Evolutionary conservation across 176 grass and related monocot species (phyloP), one percentile per base, ranked within the genome.

Genomic region (Secale cereale): DNA sequence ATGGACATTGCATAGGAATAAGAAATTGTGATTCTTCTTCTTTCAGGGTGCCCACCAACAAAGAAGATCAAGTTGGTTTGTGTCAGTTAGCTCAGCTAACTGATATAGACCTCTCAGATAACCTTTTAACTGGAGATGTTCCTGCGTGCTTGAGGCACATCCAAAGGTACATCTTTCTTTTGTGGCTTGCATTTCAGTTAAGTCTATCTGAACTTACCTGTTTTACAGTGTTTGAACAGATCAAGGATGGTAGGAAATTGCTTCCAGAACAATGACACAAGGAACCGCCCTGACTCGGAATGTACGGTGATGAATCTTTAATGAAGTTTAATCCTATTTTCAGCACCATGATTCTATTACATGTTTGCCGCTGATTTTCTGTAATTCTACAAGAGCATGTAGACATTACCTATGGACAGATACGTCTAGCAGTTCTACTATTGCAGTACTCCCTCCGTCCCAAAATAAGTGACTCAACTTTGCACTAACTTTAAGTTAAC

Each of bases 151-250:
- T 99, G 32, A 65, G 31, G 65, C 61, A 87, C 78, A 83, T 94
- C 39, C 82, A 82, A 89, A 92, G 97, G 97, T 99, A 89, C 79
- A 82, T 78, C 66, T 67, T 80, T 61, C 15, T 41, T 84, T 77
- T 81, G 10, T 82, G 60, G 40, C 66, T 77, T 59, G 56, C 45
- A 10, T 74, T 86, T 78, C 10, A 23, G 52, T 39, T 74, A 76
- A 63, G 26, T 81, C 13, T 83, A 85, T 87, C 78, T 87, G 78
- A 83, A 86, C 78, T 99, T 86, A 92, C 86, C 36, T 88, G 26
- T 79, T 84, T 81, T 94, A 85, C 81, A 91, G 76, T 85, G 76
- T 83, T 92, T 94, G 61, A 85, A 92, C 97, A 99, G 97, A 94
- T 86, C 65, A 86, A 91, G 87, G 30, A 83, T 90, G 81, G 70